Evolutionary conservation across 2,329 filamentous ascomycete genomes (phyloP).

Genomic region (Aspergillus fructus): DNA sequence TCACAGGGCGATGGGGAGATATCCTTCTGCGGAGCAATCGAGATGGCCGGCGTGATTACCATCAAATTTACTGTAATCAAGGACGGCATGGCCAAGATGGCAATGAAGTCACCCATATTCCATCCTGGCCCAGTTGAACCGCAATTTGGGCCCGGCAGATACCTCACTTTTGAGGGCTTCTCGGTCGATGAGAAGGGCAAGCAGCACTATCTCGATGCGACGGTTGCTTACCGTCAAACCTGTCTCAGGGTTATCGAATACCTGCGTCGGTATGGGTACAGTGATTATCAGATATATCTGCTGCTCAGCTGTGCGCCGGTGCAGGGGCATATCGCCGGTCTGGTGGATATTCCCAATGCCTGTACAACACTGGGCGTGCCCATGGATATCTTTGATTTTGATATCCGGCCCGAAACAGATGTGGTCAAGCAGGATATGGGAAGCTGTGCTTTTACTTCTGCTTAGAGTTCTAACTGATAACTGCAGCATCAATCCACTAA

Average conservation of each 20-base stretch:
- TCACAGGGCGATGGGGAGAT: constrained; percentile 89
- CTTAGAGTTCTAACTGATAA: constrained; percentile 13
- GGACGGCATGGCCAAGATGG: constrained; percentile 70
- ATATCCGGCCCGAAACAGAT: constrained; percentile 69
- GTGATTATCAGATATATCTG: constrained; percentile 79
- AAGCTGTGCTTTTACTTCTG: constrained; percentile 62
- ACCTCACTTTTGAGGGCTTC: constrained; percentile 87
- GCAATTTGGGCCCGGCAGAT: constrained; percentile 77
- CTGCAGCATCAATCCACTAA: not conserved
- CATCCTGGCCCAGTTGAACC: constrained; percentile 84
- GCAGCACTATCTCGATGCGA: constrained; percentile 85
- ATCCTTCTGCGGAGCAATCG: constrained; percentile 83
- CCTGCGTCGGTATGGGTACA: constrained; percentile 68
- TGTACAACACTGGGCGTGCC: constrained; percentile 86
- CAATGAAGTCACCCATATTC: constrained; percentile 81
- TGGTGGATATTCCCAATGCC: constrained; percentile 88
- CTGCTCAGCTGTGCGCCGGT: constrained; percentile 82
- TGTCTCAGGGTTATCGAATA: constrained; percentile 77
- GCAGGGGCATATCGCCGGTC: constrained; percentile 83
- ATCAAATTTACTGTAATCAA: constrained; percentile 89
- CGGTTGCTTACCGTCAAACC: constrained; percentile 82
- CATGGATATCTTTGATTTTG: constrained; percentile 94
- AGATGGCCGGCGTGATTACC: constrained; percentile 90
- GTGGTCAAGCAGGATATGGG: constrained; percentile 68
- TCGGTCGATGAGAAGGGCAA: constrained; percentile 84